Conservation (phyloP, 371 early-diverging fungal genomes). For the Apophysomyces elegans region DNA sequence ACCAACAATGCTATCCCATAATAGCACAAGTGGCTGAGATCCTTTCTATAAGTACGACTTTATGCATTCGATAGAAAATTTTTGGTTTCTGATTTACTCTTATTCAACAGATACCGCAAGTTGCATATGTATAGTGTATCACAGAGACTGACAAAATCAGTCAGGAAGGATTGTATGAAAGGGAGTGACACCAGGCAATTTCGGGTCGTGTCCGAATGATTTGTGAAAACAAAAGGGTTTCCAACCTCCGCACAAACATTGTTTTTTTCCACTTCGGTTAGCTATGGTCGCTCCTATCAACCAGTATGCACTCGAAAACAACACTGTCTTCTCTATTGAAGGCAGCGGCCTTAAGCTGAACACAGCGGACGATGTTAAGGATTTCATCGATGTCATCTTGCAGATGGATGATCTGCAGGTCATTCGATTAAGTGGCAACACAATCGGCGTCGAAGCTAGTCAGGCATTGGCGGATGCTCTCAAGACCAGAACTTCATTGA, state of each 20-base stretch:
- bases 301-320: constrained; percentile 43
- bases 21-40: too few relatives aligned
- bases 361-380: constrained; percentile 81
- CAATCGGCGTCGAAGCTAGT: constrained; percentile 93
- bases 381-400: constrained; percentile 72
- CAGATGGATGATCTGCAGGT: constrained; percentile 69
- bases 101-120: too few relatives aligned
- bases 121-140: too few relatives aligned
- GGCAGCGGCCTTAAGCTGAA: constrained; percentile 81
- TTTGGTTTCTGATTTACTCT: too few relatives aligned
- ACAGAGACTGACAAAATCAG: too few relatives aligned
- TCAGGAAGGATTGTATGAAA: too few relatives aligned
- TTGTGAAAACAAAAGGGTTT: too few relatives aligned
- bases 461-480: constrained; percentile 80
- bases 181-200: too few relatives aligned
- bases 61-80: too few relatives aligned
- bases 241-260: not conserved
- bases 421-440: constrained; percentile 90
- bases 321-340: constrained; percentile 64
- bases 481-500: constrained; percentile 65
- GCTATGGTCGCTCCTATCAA: constrained; percentile 45
- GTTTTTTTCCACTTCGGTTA: constrained; percentile 2
- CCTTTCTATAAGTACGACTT: too few relatives aligned
- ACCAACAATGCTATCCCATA: too few relatives aligned
- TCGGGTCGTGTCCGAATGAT: too few relatives aligned